A percentile compares a stretch with the other conserved stretches of the same genome.
Conservation (phyloP, 116 monocot species). For the Dioscorea cayenensis region DNA sequence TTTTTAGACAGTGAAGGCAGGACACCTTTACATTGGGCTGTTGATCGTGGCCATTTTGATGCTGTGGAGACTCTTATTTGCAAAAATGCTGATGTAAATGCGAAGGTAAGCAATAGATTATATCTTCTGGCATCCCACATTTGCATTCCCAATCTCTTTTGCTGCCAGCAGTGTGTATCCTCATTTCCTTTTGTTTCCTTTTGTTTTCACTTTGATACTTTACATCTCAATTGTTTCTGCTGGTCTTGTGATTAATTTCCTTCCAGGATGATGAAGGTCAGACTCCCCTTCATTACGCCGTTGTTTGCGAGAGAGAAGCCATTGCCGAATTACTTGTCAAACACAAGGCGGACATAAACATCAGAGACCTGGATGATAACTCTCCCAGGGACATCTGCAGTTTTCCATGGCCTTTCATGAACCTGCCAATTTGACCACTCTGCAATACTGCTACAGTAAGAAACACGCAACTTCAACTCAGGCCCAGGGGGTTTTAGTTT, state of each 20-base stretch:
- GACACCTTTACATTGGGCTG: conserved; percentile 96
- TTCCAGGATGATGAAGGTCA: conserved; percentile 84
- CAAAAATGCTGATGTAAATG: conserved; percentile 67
- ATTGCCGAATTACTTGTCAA: conserved; percentile 69
- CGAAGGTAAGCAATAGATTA: no score
- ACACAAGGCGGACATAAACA: conserved; percentile 41
- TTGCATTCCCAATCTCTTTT: no score
- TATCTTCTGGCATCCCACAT: no score
- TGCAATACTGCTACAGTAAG: no score
- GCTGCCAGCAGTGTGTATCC: no score
- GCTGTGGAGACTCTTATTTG: conserved; percentile 55
- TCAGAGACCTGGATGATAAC: conserved; percentile 67
- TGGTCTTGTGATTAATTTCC: background rate
- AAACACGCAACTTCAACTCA: no score
- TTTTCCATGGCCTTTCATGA: background rate
- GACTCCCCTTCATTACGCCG: conserved; percentile 91
- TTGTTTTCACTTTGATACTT: background rate
- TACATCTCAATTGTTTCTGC: no score
- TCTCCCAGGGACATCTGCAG: conserved; percentile 44
- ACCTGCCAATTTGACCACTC: no score
- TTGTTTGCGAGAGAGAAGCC: conserved; percentile 61
- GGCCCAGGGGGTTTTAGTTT: no score
- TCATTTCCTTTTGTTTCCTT: background rate
- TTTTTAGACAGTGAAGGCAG: conserved; percentile 89
- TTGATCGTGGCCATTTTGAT: conserved; percentile 79